Evolutionary conservation across 495 filamentous ascomycete genomes (phyloP).

Genomic region (Penicillium macrosclerotiorum): DNA sequence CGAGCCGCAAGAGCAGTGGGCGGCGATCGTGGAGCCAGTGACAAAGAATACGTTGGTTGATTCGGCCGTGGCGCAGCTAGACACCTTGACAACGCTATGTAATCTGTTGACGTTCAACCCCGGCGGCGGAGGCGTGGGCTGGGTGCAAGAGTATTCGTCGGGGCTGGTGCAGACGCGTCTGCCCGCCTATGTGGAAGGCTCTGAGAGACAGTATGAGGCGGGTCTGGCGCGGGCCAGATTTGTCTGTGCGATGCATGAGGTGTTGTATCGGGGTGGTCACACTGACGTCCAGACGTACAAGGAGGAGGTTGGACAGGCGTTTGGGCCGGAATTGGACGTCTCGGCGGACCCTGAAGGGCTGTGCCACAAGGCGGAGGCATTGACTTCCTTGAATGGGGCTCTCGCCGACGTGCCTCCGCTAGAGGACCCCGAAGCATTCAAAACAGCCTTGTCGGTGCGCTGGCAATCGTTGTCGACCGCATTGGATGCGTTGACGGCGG

Average conservation of each 20-base stretch:
- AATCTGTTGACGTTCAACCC: constrained; percentile 46
- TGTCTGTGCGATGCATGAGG: constrained; percentile 50
- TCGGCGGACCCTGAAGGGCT: constrained; percentile 48
- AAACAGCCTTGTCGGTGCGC: constrained; percentile 30
- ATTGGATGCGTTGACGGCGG: constrained; percentile 49
- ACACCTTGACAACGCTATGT: constrained; percentile 56
- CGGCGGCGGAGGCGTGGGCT: constrained; percentile 39
- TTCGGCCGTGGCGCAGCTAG: constrained; percentile 60
- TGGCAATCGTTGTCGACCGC: constrained; percentile 52
- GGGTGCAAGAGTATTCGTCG: constrained; percentile 55
- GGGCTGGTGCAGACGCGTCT: constrained; percentile 48
- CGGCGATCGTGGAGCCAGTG: constrained; percentile 57
- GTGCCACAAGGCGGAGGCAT: constrained; percentile 57
- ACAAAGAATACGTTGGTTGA: constrained; percentile 63
- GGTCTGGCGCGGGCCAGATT: constrained; percentile 53
- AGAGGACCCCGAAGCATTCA: constrained; percentile 25
- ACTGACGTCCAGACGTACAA: constrained; percentile 52
- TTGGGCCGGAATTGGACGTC: constrained; percentile 39
- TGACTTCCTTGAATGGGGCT: constrained; percentile 52
- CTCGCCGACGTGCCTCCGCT: constrained; percentile 33
- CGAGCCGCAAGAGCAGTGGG: constrained; percentile 57
- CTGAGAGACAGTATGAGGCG: constrained; percentile 49
- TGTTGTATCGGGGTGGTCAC: constrained; percentile 49
- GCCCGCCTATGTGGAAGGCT: constrained; percentile 42
- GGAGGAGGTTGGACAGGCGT: constrained; percentile 43